Base-by-base conservation (phyloP, 768 basidiomycete species). In the Lepiota subincarnata region DNA sequence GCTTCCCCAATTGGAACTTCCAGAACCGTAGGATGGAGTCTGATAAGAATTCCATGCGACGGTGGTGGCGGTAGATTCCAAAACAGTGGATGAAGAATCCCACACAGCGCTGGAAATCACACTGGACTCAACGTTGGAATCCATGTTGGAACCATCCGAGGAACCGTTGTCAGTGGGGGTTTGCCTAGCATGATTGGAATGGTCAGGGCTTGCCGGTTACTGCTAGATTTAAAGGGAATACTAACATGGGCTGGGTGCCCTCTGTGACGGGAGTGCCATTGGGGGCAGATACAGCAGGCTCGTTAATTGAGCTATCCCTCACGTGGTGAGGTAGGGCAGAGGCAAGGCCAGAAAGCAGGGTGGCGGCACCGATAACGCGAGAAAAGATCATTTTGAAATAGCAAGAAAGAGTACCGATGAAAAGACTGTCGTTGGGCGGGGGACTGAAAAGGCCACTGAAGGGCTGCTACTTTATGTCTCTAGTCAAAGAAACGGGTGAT, bases 401-500 rank as follows among this genome's bases (percentile, higher is more conserved):
- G 66, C 65, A 70, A 64, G 57, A 65, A 66, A 47, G 60, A 64
- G 70, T 69, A 62, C 67, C 78, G 73, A 73, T 53, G 61, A 58
- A 57, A 59, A 4, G 61, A 65, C 50, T 64, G 70, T 71, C 64
- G 71, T 71, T 68, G 66, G 68, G 70, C 69, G 70, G 66, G 67
- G 70, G 71, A 66, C 67, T 73, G 67, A 67, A 66, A 72, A 72
- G 80, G 83, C 83, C 81, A 78, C 82, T 70, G 82, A 78, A 81
- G 83, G 78, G 73, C 71, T 71, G 69, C 67, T 72, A 69, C 71
- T 64, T 66, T 67, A 65, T 64, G 65, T 72, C 80, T 84, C 84
- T 87, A 69, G 48, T 84, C 84, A 79, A 87, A 86, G 84, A 84
- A 80, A 40, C 31, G 73, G 73, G 62, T 77, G 77, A 80, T 81